phyloP scores from a whole-genome alignment of 2,329 filamentous ascomycete species.

The Elsinoe fawcettii region DNA sequence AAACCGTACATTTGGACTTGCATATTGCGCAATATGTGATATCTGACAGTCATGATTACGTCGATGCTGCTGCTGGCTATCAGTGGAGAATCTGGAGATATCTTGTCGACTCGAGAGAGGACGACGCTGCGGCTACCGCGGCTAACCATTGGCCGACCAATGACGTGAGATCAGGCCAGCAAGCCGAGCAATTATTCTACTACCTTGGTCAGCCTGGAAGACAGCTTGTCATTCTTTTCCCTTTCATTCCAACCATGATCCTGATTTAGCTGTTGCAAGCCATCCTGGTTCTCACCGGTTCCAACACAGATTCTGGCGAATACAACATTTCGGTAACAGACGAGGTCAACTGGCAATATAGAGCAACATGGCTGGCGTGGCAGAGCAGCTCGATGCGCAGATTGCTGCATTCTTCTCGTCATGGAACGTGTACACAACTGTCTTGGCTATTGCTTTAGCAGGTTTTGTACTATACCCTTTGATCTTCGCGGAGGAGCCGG shows the following conservation, averaged over 20 bases:
- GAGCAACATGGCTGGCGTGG: slow-evolving; percentile 35
- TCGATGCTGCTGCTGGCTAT: no score
- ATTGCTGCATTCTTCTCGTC: slow-evolving; percentile 62
- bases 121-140: neutral
- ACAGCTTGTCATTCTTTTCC: neutral
- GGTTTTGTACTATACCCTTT: slow-evolving; percentile 64
- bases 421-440: slow-evolving; percentile 76
- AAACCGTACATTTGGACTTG: no score
- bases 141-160: neutral
- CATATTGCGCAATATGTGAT: no score
- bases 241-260: neutral
- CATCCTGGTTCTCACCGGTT: neutral
- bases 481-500: slow-evolving; percentile 66
- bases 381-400: slow-evolving; percentile 63
- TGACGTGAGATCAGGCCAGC: neutral
- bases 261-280: neutral
- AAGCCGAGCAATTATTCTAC: neutral
- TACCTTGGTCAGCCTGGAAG: neutral
- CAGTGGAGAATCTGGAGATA: no score
- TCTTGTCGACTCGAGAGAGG: no score
- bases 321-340: neutral
- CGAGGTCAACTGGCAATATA: neutral
- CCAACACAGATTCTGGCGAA: neutral
- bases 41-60: no score
- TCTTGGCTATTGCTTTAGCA: slow-evolving; percentile 59